Evolutionary conservation across 1,139 yeast species (phyloP).

Genomic region (Suhomyces ambrosiae): DNA sequence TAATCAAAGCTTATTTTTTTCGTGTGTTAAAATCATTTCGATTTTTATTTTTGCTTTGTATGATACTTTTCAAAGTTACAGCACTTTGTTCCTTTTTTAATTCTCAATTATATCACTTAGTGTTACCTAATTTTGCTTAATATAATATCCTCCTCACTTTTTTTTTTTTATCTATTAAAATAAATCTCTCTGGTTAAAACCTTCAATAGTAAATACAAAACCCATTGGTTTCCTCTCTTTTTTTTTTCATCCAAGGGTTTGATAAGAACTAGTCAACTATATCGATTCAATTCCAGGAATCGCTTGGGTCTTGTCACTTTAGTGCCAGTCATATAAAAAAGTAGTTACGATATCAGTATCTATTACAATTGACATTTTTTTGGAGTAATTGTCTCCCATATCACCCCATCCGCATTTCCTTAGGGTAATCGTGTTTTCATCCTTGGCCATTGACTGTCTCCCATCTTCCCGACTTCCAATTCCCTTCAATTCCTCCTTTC

Average conservation of each 20-base stretch:
- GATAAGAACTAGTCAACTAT: constrained; percentile 8
- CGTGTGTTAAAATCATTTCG: constrained; percentile 1
- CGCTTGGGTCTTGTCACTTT: constrained; percentile 4
- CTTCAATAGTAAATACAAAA: constrained; percentile 11
- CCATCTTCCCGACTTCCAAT: constrained; percentile 3
- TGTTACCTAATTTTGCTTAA: constrained; percentile 5
- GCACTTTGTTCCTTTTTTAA: constrained; percentile 13
- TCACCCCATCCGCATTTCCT: background rate
- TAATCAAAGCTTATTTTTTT: constrained; percentile 1
- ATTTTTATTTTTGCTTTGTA: constrained; percentile 8
- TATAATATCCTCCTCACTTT: constrained; percentile 7
- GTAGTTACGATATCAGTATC: constrained; percentile 2
- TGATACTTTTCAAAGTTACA: constrained; percentile 4
- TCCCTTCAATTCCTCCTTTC: constrained; percentile 2
- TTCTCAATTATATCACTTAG: constrained; percentile 12
- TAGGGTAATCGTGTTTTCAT: background rate
- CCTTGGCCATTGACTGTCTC: constrained; percentile 2
- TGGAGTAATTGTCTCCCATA: constrained; percentile 1
- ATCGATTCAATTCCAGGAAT: constrained; percentile 3
- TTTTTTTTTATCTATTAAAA: constrained; percentile 9
- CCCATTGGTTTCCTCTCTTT: constrained; percentile 13
- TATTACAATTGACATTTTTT: constrained; percentile 6
- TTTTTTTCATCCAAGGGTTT: constrained; percentile 8
- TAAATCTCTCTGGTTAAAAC: constrained; percentile 8
- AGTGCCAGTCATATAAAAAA: constrained; percentile 1